A percentile compares a stretch with the other conserved stretches of the same genome.
Evolutionary conservation across 148 eudicot species (phyloP).

Genomic region (Camellia lanceoleosa): DNA sequence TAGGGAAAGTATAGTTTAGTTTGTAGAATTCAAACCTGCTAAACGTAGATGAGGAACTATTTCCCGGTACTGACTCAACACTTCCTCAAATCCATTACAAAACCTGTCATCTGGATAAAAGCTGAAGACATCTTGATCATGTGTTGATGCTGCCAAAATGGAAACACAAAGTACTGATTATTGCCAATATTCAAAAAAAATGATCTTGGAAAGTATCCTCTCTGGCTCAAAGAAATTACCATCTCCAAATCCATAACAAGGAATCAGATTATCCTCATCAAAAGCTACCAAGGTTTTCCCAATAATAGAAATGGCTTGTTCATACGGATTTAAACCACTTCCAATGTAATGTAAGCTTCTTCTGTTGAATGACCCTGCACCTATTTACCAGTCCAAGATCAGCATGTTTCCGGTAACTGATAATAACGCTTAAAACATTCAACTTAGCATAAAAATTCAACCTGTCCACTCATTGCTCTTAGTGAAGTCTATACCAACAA

Average conservation of each 20-base stretch:
- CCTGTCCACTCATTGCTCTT: constrained; percentile 98
- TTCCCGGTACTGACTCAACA: constrained; percentile 58
- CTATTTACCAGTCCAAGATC: constrained; percentile 30
- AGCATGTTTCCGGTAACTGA: not conserved
- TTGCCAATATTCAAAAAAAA: not conserved
- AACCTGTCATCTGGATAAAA: constrained; percentile 57
- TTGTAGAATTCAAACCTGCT: constrained; percentile 47
- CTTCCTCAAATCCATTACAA: constrained; percentile 86
- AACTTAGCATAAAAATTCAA: constrained; percentile 18
- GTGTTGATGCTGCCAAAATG: constrained; percentile 63
- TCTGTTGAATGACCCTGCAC: constrained; percentile 63
- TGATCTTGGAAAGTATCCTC: not conserved
- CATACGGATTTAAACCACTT: constrained; percentile 55
- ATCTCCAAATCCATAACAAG: constrained; percentile 90
- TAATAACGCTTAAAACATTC: not conserved
- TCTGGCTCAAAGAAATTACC: constrained; percentile 36
- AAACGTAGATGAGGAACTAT: constrained; percentile 61
- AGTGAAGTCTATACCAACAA: constrained; percentile 80
- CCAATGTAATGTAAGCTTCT: constrained; percentile 73
- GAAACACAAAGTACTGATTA: not conserved
- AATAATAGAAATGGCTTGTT: constrained; percentile 75
- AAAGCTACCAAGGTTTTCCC: constrained; percentile 77
- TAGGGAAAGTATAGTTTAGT: too few relatives aligned
- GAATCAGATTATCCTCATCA: constrained; percentile 84
- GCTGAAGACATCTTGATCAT: constrained; percentile 81